Base-by-base conservation (phyloP, 805 yeast species). In the Hanseniaspora taiwanica region DNA sequence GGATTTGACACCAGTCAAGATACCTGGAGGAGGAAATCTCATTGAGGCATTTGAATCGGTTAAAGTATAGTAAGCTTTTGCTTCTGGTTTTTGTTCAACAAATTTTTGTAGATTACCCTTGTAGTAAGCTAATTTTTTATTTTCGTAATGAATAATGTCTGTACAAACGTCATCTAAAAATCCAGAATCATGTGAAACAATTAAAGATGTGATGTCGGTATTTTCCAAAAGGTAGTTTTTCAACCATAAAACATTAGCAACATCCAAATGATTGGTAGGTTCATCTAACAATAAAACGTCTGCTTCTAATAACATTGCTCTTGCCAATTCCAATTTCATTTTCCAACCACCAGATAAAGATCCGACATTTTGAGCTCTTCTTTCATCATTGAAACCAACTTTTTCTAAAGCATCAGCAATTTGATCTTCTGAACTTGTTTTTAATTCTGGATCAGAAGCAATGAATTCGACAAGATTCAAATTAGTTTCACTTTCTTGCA, bases 281-380 rank as follows among this genome's bases (percentile, higher is more conserved):
- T 89, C 98, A 65, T 89, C 98, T 56, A 89, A 72, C 51, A 89
- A 69, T 54, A 89, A 72, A 42, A 89, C 87, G 64, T 89, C 98
- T 27, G 97, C 98, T 63, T 79, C 85, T 85, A 86, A 83, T 51
- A 89, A 69, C 96, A 89, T 87, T 27, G 97, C 98, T 67, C 96
- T 80, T n/a, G 97, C 98, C 55, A 89, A 71, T 65, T 87, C 97
- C 51, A 89, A 73, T 66, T 89, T 89, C 98, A 89, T 89, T 66
- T 91, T 91, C 98, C 98, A 89, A 62, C 98, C 98, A 63, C 98
- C 98, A 35, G 96, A 84, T 44, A 89, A 68, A 2, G 96, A 83
- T 31, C 96, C 96, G 43, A 91, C 96, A 36, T 83, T 74, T 65
- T 87, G 96, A 23, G 74, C 72, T 59, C 94, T 74, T 67, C 96